These are phyloP conservation scores for Emergomyces orientalis DNA, from an alignment of 2,329 filamentous ascomycete species.

Conservation along the genomic window DNA sequence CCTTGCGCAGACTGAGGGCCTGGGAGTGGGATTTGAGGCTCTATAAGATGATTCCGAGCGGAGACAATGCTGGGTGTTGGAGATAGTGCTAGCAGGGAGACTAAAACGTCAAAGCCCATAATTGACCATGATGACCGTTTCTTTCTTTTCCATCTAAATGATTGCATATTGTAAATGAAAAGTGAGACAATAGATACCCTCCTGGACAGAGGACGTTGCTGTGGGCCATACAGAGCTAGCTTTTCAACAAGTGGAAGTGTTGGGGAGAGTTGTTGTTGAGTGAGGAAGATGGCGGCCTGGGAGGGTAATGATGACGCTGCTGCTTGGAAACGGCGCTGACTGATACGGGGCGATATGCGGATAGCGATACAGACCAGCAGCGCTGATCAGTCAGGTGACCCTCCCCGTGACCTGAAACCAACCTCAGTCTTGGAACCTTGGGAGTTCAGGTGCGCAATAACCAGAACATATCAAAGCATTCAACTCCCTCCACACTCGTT, in stretches of 20 bases:
- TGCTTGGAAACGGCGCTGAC: neutral
- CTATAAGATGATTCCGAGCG: conserved; percentile 23
- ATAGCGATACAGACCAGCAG: neutral
- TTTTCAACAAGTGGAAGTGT: neutral
- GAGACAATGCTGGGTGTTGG: conserved; percentile 20
- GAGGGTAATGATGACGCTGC: conserved; percentile 1
- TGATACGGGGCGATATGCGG: neutral
- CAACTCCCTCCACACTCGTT: neutral
- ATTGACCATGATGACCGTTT: neutral
- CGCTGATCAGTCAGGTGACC: neutral
- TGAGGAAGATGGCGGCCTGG: neutral
- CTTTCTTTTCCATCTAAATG: conserved; percentile 9
- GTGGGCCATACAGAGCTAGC: neutral
- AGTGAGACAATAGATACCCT: neutral
- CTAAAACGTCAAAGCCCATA: neutral
- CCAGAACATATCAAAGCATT: neutral
- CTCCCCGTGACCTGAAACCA: neutral
- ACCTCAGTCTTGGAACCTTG: neutral
- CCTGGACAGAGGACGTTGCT: neutral
- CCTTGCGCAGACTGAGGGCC: conserved; percentile 18
- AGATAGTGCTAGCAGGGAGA: neutral
- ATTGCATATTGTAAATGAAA: neutral
- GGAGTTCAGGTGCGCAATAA: too few species aligned
- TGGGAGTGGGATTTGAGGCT: conserved; percentile 26
- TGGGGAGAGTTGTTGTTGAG: neutral